Evolutionary conservation across 768 basidiomycete species (phyloP).

Genomic region (Leccinum pellstonianum): DNA sequence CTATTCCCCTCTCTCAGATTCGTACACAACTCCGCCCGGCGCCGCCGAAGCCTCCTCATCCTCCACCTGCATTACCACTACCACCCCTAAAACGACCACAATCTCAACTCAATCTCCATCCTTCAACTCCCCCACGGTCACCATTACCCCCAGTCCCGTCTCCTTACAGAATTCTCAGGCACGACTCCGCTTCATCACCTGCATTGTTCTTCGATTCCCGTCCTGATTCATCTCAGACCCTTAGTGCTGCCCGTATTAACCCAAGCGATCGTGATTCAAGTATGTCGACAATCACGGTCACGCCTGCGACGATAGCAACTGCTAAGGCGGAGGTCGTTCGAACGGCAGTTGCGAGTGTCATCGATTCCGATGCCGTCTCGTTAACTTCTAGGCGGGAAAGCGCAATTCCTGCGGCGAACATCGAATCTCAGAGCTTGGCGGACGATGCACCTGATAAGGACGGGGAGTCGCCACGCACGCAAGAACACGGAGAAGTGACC

Average conservation of each 20-base stretch:
- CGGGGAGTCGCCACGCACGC: constrained; percentile 7
- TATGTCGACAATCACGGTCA: constrained; percentile 46
- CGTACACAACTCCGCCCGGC: constrained; percentile 30
- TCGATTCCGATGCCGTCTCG: constrained; percentile 35
- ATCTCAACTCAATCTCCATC: constrained; percentile 18
- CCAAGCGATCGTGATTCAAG: constrained; percentile 31
- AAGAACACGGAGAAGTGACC: constrained; percentile 11
- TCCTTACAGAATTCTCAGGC: constrained; percentile 2
- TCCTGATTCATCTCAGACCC: constrained; percentile 21
- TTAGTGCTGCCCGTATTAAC: constrained; percentile 14
- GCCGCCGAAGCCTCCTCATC: constrained; percentile 22
- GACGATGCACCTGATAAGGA: not conserved
- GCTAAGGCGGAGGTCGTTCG: constrained; percentile 49
- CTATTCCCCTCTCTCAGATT: constrained; percentile 29
- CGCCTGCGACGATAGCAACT: constrained; percentile 41
- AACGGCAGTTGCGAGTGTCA: constrained; percentile 50
- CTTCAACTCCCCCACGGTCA: constrained; percentile 1
- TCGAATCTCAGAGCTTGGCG: constrained; percentile 2
- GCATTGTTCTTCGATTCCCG: constrained; percentile 10
- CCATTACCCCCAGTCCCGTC: constrained; percentile 13
- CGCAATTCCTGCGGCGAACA: constrained; percentile 10
- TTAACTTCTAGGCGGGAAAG: constrained; percentile 16
- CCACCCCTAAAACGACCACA: constrained; percentile 20
- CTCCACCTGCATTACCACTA: constrained; percentile 22
- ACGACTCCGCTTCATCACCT: constrained; percentile 1